Evolutionary conservation across 139 green algal species (phyloP).

Genomic region (Mesotaenium endlicherianum): DNA sequence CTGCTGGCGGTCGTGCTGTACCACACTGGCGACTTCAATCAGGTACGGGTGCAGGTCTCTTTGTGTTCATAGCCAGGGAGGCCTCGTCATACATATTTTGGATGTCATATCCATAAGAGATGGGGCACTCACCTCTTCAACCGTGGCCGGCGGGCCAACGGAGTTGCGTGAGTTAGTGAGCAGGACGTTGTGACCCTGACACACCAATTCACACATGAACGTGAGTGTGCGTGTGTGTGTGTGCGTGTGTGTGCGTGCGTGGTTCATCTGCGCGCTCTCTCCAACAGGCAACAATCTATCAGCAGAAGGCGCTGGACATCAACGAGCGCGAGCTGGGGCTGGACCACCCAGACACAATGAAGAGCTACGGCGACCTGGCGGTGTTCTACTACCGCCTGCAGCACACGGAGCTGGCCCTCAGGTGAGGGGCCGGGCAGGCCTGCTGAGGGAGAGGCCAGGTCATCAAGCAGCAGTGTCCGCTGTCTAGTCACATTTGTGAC

Average conservation of each 20-base stretch:
- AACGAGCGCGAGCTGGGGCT: conserved; percentile 58
- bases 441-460: too few relatives aligned
- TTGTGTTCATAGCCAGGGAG: too few relatives aligned
- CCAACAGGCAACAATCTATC: conserved; percentile 51
- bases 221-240: neutral
- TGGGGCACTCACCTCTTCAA: too few relatives aligned
- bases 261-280: neutral
- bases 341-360: conserved; percentile 61
- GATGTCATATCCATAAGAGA: too few relatives aligned
- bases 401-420: conserved; percentile 47
- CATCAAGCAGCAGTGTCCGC: too few relatives aligned
- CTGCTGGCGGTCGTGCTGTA: conserved; percentile 60
- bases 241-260: neutral
- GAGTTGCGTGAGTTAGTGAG: too few relatives aligned
- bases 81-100: too few relatives aligned
- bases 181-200: too few relatives aligned
- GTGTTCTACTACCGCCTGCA: conserved; percentile 62
- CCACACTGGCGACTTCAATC: conserved; percentile 59
- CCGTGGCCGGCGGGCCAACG: too few relatives aligned
- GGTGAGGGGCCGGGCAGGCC: too few relatives aligned
- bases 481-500: too few relatives aligned
- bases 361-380: conserved; percentile 60
- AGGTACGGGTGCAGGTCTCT: neutral
- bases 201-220: too few relatives aligned
- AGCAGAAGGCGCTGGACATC: conserved; percentile 53